phyloP scores from a whole-genome alignment of 2,329 filamentous ascomycete species.

The Exophiala viscosa region DNA sequence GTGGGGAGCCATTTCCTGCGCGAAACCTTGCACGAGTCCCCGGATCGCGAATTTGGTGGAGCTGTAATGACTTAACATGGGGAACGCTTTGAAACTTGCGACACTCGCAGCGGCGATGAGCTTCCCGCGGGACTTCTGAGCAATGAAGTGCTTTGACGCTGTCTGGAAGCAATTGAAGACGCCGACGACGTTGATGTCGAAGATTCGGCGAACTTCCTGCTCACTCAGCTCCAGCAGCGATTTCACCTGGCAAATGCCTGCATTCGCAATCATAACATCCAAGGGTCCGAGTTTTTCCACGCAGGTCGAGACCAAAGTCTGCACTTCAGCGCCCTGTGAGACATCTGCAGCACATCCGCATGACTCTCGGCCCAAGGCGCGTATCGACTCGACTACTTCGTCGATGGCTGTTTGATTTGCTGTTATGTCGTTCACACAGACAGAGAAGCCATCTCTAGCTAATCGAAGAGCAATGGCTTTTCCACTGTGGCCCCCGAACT shows the following conservation, averaged over 20 bases:
- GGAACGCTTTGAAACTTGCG: conserved; percentile 53
- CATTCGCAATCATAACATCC: conserved; percentile 56
- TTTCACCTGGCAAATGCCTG: conserved; percentile 58
- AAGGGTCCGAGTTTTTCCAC: conserved; percentile 51
- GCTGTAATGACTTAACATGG: conserved; percentile 58
- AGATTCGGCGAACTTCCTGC: conserved; percentile 55
- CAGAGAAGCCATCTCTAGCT: conserved; percentile 61
- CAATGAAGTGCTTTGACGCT: conserved; percentile 61
- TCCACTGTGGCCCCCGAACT: too few relatives aligned
- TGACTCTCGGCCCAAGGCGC: conserved; percentile 53
- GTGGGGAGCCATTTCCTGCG: too few relatives aligned
- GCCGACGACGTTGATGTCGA: conserved; percentile 63
- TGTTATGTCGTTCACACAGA: conserved; percentile 64
- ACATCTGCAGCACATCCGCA: conserved; percentile 59
- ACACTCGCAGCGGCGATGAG: conserved; percentile 50
- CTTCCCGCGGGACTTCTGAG: conserved; percentile 37
- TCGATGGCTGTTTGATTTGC: conserved; percentile 56
- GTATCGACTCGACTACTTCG: conserved; percentile 56
- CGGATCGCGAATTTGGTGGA: conserved; percentile 64
- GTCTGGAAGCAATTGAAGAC: conserved; percentile 61
- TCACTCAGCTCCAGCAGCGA: conserved; percentile 53
- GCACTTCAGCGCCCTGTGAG: conserved; percentile 51
- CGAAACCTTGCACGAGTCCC: conserved; percentile 62
- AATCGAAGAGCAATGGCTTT: conserved; percentile 55
- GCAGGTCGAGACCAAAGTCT: conserved; percentile 48